Conservation (phyloP, 2,329 filamentous ascomycete genomes). For the Fonsecaea multimorphosa region DNA sequence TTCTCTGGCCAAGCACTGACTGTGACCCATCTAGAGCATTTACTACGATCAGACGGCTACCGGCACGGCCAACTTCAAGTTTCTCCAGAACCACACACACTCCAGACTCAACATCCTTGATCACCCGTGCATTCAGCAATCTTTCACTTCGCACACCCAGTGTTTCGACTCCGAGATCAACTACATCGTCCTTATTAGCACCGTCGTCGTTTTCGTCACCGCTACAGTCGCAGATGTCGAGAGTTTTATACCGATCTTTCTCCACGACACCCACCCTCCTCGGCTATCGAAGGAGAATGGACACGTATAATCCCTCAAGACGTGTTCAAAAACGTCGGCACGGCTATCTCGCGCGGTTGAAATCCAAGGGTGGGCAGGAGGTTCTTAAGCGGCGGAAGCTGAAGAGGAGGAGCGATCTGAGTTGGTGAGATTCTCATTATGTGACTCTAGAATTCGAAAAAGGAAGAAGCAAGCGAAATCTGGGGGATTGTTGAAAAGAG, state of each 20-base stretch:
- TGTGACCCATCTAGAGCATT: slow-evolving; percentile 29
- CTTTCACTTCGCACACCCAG: slow-evolving; percentile 26
- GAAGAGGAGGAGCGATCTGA: slow-evolving; percentile 61
- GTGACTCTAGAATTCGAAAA: background rate
- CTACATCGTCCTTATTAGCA: background rate
- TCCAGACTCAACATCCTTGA: slow-evolving; percentile 22
- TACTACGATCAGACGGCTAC: slow-evolving; percentile 32
- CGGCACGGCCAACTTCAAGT: slow-evolving; percentile 8
- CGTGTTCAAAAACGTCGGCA: slow-evolving; percentile 66
- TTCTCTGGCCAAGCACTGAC: slow-evolving; percentile 13
- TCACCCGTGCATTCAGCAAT: slow-evolving; percentile 30
- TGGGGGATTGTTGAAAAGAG: background rate
- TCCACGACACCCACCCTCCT: slow-evolving; percentile 52
- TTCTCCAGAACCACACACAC: background rate
- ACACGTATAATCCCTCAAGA: slow-evolving; percentile 66
- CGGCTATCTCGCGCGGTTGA: slow-evolving; percentile 63
- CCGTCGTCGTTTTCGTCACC: slow-evolving; percentile 1
- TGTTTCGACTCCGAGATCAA: slow-evolving; percentile 16
- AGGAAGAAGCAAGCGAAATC: background rate
- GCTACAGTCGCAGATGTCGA: slow-evolving; percentile 10
- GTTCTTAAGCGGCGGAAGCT: slow-evolving; percentile 60
- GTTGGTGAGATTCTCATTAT: slow-evolving; percentile 49
- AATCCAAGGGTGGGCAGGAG: slow-evolving; percentile 60
- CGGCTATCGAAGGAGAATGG: slow-evolving; percentile 52
- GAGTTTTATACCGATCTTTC: slow-evolving; percentile 44